phyloP scores from a whole-genome alignment of 2,329 filamentous ascomycete genomes.

The Coniochaeta sp. region DNA sequence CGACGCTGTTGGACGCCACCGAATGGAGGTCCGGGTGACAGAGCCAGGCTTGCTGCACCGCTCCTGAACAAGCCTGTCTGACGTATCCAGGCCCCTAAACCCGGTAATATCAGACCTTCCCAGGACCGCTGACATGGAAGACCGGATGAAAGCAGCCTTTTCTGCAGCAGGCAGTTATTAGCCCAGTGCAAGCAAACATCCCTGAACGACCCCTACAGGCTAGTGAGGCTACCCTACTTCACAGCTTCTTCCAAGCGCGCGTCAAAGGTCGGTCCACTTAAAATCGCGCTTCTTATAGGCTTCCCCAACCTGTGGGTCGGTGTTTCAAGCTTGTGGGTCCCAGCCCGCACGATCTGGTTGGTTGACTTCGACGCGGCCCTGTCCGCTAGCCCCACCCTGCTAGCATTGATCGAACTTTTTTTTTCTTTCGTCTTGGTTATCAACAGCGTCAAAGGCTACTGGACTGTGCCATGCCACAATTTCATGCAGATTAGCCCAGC shows the following conservation, averaged over 20 bases:
- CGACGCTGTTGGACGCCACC: not conserved
- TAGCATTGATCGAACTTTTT: not conserved
- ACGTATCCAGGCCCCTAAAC: not conserved
- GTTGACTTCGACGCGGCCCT: not conserved
- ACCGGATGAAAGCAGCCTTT: not conserved
- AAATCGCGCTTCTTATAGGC: not conserved
- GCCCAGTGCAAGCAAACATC: too few relatives aligned
- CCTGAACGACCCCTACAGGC: not conserved
- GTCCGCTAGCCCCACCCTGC: not conserved
- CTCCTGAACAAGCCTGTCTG: not conserved
- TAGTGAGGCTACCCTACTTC: too few relatives aligned
- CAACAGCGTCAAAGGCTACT: not conserved
- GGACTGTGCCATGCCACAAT: not conserved
- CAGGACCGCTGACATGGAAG: not conserved
- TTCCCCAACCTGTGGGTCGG: not conserved
- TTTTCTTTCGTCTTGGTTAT: not conserved
- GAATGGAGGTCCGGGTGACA: not conserved
- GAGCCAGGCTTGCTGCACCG: not conserved
- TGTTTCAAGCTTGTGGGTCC: not conserved
- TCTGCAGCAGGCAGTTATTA: too few relatives aligned
- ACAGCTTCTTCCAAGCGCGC: constrained; percentile 1
- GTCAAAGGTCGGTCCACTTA: not conserved
- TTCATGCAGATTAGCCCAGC: not conserved
- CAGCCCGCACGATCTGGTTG: not conserved
- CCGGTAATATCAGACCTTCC: not conserved